Percentiles rank a stretch among this genome's conserved stretches.
phyloP scores from a whole-genome alignment of 2,329 filamentous ascomycete species.

The Aspergillus neotritici region DNA sequence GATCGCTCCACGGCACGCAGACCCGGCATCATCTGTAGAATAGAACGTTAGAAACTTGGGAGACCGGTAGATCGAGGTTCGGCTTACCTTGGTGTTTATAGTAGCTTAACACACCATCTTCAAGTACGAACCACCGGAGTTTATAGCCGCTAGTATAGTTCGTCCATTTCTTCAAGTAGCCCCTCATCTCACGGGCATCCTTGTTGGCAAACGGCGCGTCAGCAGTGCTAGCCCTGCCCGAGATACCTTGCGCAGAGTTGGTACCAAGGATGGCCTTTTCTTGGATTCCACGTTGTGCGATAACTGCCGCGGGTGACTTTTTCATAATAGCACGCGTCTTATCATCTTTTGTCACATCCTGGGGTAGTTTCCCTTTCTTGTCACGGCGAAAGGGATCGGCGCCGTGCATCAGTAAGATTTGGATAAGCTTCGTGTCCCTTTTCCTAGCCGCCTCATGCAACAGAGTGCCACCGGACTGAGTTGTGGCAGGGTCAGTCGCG shows the following conservation, averaged over 20 bases:
- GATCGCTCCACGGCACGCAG: slow-evolving; percentile 92
- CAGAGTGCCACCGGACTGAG: slow-evolving; percentile 80
- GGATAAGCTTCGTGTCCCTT: slow-evolving; percentile 79
- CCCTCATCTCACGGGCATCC: slow-evolving; percentile 94
- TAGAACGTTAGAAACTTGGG: slow-evolving; percentile 15
- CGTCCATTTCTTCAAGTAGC: slow-evolving; percentile 98
- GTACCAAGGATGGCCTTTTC: slow-evolving; percentile 93
- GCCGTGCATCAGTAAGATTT: slow-evolving; percentile 84
- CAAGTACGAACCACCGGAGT: slow-evolving; percentile 92
- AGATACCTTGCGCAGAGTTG: slow-evolving; percentile 54
- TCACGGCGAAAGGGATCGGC: slow-evolving; percentile 94
- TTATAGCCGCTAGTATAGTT: slow-evolving; percentile 98
- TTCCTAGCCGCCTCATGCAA: slow-evolving; percentile 89
- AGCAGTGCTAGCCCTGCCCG: slow-evolving; percentile 37
- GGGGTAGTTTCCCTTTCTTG: slow-evolving; percentile 88
- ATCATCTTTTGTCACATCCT: slow-evolving; percentile 95
- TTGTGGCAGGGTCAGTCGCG: slow-evolving; percentile 69
- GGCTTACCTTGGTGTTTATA: slow-evolving; percentile 81
- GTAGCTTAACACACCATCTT: slow-evolving; percentile 95
- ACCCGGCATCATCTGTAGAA: slow-evolving; percentile 72
- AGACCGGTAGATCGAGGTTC: not conserved
- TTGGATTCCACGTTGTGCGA: slow-evolving; percentile 90
- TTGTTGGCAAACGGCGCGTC: slow-evolving; percentile 62
- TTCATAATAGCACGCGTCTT: slow-evolving; percentile 82
- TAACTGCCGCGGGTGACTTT: slow-evolving; percentile 86